Base-by-base conservation (phyloP, 352 stramenopile species). In the Phytophthora melonis region DNA sequence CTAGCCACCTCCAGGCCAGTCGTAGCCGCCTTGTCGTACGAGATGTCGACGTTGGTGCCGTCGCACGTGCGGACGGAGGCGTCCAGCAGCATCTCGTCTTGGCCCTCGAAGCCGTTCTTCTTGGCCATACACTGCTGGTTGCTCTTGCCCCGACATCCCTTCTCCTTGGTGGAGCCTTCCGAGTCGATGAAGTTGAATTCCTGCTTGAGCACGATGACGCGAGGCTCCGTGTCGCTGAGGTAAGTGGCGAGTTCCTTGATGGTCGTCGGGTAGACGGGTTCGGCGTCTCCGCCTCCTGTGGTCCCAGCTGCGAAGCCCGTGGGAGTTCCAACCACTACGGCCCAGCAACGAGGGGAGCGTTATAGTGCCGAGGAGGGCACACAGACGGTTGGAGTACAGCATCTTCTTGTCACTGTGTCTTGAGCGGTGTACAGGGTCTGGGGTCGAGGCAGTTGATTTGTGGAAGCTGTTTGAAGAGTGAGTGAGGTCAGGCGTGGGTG, bases 21-120 rank as follows among this genome's bases (percentile, higher is more conserved):
- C 21, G 60, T 66, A 0, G 64, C 70, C 0, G 63, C 74, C 3
- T 70, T 70, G 39, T 84, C 74, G 56, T 75, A 82, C 1, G 67
- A 72, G 7, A 81, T 41, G 3, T 78, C 10, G 1, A 79, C 30
- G 2, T 47, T 39, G 10, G 55, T 74, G 27, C 62, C 55, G 41
- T 74, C 54, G 19, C 58, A 25, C 23, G 23, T 25, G 23, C 23
- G 23, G 23, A 25, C 23, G 23, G 23, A 25, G 23, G 23, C 72
- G 2, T 54, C 32, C 55, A 71, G 63, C 14, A 84, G 56, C 32
- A 86, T 86, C 8, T 67, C 68, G 23, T 86, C 73, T 16, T 88
- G 81, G 34, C 69, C 66, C 52, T 86, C 56, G 59, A 70, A 82
- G 18, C 71, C 77, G 57, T 80, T 80, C 14, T 83, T 82, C 67